Conservation (phyloP, 2,329 filamentous ascomycete genomes). For the Fusarium sarcochroum region DNA sequence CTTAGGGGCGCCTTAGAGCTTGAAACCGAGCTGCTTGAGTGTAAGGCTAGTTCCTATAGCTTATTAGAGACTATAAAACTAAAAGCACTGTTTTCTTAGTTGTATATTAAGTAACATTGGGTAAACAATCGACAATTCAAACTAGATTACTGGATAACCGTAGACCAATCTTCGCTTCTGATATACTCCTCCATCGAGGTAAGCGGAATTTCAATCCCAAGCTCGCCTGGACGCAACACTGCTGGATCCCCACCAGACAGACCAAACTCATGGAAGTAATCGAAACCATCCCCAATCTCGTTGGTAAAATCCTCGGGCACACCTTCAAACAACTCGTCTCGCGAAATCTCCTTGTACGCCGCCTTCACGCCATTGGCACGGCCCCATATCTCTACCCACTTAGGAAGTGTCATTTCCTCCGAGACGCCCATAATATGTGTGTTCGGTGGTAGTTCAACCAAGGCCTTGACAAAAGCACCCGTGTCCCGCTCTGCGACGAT, state of each 20-base stretch:
- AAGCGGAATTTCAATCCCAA: neutral
- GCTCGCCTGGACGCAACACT: constrained; percentile 23
- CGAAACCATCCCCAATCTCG: constrained; percentile 32
- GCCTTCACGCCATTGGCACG: constrained; percentile 31
- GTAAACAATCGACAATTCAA: no score
- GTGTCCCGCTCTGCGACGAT: neutral
- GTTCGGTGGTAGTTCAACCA: neutral
- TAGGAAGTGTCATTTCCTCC: constrained; percentile 24
- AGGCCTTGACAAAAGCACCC: neutral
- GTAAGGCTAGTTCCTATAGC: no score
- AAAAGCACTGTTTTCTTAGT: no score
- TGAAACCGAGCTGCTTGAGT: no score
- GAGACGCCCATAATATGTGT: neutral
- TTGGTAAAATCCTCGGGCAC: constrained; percentile 7
- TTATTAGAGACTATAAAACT: no score
- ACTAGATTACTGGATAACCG: neutral
- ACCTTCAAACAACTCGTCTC: constrained; percentile 26
- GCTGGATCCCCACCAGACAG: constrained; percentile 31
- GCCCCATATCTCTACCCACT: constrained; percentile 29
- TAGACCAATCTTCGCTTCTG: neutral
- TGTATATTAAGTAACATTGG: no score
- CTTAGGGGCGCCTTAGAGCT: no score
- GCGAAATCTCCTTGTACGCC: constrained; percentile 36
- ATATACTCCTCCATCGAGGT: constrained; percentile 3
- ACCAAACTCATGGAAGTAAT: constrained; percentile 36